These are phyloP conservation scores for Lepiota subincarnata DNA, from an alignment of 768 basidiomycete genomes.

Conservation along the genomic window DNA sequence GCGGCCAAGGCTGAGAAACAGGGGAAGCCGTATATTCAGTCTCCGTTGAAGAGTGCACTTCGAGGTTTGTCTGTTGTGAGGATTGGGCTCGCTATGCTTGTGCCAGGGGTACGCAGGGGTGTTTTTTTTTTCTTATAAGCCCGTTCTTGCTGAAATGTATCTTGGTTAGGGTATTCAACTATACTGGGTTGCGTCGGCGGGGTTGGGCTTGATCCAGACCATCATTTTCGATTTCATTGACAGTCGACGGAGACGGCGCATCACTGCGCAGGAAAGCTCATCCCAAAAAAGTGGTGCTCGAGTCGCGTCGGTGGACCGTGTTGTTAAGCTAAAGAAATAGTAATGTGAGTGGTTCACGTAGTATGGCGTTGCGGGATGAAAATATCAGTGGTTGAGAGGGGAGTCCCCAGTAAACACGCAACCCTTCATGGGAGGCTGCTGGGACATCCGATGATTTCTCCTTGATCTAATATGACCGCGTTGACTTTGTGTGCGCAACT, in stretches of 20 bases:
- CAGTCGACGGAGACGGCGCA: constrained; percentile 30
- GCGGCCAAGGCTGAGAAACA: constrained; percentile 31
- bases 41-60: constrained; percentile 50
- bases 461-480: constrained; percentile 93
- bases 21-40: constrained; percentile 40
- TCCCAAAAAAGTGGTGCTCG: constrained; percentile 4
- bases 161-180: constrained; percentile 54
- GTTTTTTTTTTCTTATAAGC: neutral
- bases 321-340: neutral
- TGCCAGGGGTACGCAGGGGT: constrained; percentile 67
- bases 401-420: constrained; percentile 43
- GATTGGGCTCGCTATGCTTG: constrained; percentile 62
- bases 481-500: neutral
- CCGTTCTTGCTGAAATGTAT: constrained; percentile 8
- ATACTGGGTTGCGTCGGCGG: constrained; percentile 77
- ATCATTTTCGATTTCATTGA: constrained; percentile 71
- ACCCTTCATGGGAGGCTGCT: constrained; percentile 24
- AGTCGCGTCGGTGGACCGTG: constrained; percentile 5
- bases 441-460: constrained; percentile 54
- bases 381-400: constrained; percentile 73
- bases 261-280: constrained; percentile 12
- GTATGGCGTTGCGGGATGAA: constrained; percentile 45
- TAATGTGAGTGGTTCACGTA: constrained; percentile 22
- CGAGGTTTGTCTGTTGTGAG: constrained; percentile 58
- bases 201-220: constrained; percentile 69